These are phyloP conservation scores for Brassica hybrid DNA, from an alignment of 441 rosid genomes.

Conservation along the genomic window DNA sequence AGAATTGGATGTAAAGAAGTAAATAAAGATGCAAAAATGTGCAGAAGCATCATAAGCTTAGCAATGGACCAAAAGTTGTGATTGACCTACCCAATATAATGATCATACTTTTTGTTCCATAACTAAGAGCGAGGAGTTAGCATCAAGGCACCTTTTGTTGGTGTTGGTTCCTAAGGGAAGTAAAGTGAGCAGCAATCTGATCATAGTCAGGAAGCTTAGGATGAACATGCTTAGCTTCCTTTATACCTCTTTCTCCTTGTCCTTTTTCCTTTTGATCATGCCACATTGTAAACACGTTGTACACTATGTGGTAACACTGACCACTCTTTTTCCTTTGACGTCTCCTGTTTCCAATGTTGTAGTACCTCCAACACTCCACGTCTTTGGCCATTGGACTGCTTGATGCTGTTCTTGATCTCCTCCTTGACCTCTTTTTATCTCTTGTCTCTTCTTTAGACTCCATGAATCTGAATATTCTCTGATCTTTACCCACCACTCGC, in stretches of 20 bases:
- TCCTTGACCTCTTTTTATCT: conserved; percentile 37
- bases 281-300: conserved; percentile 55
- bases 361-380: conserved; percentile 49
- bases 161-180: conserved; percentile 65
- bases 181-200: conserved; percentile 68
- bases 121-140: not conserved
- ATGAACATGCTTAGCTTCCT: conserved; percentile 66
- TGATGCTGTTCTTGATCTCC: conserved; percentile 50
- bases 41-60: not conserved
- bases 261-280: conserved; percentile 48
- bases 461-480: conserved; percentile 69
- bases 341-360: conserved; percentile 44
- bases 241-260: conserved; percentile 9
- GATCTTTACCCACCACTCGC: conserved; percentile 27
- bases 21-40: not conserved
- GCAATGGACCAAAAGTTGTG: not conserved
- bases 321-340: conserved; percentile 36
- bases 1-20: not conserved
- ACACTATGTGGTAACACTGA: conserved; percentile 13
- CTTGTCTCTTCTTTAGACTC: conserved; percentile 27
- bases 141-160: conserved; percentile 22
- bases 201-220: conserved; percentile 90
- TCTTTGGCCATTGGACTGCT: conserved; percentile 49
- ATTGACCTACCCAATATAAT: not conserved
- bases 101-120: not conserved